Evolutionary conservation across 1,139 yeast species (phyloP), one percentile per base, ranked within the genome.

Genomic region (Scheffersomyces quercinus): DNA sequence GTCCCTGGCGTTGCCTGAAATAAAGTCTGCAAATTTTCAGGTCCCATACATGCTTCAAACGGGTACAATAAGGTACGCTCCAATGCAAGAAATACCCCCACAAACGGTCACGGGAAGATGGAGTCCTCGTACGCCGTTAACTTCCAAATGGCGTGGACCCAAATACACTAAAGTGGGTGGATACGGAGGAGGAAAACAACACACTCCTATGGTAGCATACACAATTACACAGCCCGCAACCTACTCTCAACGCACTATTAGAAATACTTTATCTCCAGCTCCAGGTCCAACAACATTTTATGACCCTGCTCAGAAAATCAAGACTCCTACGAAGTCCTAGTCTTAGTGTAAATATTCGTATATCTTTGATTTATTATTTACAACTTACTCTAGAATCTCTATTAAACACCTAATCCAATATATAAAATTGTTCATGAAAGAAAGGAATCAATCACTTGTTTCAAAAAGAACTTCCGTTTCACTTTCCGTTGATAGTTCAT

Each of bases 381-480:
- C 26, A 20, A 6, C 26, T 6, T 20, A 20, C 26, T 20, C 26
- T 20, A 20, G 26, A 20, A 20, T 20, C 26, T 20, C 26, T 20
- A 20, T 20, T 20, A 20, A 20, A 20, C 26, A 20, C 26, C 26
- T 20, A 16, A 20, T 20, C 26, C 26, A 20, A 20, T 20, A 20
- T 20, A 20, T 20, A 20, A 20, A 20, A 20, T 20, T 20, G 26
- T 20, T 20, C 26, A 20, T 20, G 26, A 20, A 20, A 20, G 26
- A 20, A 20, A 20, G 7, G 8, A 6, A 20, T 20, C 26, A 20
- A 20, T 20, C n/a, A 26, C 31, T 24, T 29, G 45, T 43, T 20
- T 54, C 55, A 38, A 54, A 53, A 5, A 53, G 39, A 3, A 52
- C 48, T 29, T 52, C 59, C 8, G 43, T 28, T 2, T 47, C 53